A percentile compares a stretch with the other conserved stretches of the same genome.
phyloP scores from a whole-genome alignment of 2,329 filamentous ascomycete species.

The Talaromyces islandicus region DNA sequence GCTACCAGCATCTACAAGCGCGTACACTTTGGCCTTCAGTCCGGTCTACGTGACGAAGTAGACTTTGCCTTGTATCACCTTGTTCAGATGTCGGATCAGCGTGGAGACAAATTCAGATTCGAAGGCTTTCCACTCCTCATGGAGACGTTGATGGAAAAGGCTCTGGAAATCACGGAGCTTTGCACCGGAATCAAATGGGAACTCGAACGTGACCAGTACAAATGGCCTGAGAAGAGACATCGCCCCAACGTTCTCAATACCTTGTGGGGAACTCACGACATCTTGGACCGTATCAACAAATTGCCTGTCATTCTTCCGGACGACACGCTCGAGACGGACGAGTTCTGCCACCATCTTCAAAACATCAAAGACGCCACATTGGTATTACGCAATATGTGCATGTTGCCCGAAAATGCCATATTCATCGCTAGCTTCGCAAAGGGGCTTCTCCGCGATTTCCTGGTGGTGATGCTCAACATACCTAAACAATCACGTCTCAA shows the following conservation, averaged over 20 bases:
- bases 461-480: constrained; percentile 75
- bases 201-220: constrained; percentile 61
- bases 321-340: constrained; percentile 64
- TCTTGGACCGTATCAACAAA: constrained; percentile 64
- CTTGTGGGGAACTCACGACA: constrained; percentile 60
- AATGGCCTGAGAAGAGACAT: constrained; percentile 36
- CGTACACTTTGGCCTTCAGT: constrained; percentile 76
- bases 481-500: constrained; percentile 64
- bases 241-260: constrained; percentile 57
- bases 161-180: constrained; percentile 68
- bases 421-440: constrained; percentile 67
- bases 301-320: constrained; percentile 56
- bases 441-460: constrained; percentile 65
- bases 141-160: constrained; percentile 81
- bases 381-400: constrained; percentile 93
- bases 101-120: constrained; percentile 93
- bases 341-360: constrained; percentile 64
- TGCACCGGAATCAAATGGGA: constrained; percentile 82
- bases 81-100: constrained; percentile 90
- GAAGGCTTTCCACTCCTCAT: constrained; percentile 84
- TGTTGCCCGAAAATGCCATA: constrained; percentile 78
- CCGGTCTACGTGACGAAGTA: constrained; percentile 71
- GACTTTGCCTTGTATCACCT: constrained; percentile 90
- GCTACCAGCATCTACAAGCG: constrained; percentile 73
- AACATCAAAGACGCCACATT: constrained; percentile 80